Evolutionary conservation across 2,329 filamentous ascomycete species (phyloP), one percentile per base, ranked within the genome.

Genomic region (Calonectria naviculata): DNA sequence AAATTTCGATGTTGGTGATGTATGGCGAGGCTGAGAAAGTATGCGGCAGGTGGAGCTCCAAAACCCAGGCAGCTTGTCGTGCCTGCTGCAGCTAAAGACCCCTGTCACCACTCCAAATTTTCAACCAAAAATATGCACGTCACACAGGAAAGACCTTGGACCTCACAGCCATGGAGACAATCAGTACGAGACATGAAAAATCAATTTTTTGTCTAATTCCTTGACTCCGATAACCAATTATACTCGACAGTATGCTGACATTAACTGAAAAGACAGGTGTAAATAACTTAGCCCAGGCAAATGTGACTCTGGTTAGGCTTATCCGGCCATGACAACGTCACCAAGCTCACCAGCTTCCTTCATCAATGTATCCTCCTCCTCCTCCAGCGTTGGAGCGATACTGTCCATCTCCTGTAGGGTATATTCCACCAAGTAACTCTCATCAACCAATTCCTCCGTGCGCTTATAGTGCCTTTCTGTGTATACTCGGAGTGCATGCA

Each of bases 401-500:
- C 88, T 93, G 80, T 97, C 95, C 95, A 98, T 98, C 85, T 98
- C 94, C 79, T 92, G 90, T 73, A 98, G 86, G 73, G 96, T 97
- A 88, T 97, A 98, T 83, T 98, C 95, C 46, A 98, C 90, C 78
- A 99, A 84, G 84, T 95, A 98, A 80, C 95, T 97, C 86, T 98
- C 97, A 81, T 98, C 96, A 46, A 95, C 91, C 77, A 98, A 85
- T 79, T 97, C 96, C 81, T 98, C 95, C 76, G 97, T 89, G 66
- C 96, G 89, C 82, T 93, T 93, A 83, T 97, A 98, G 82, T 99
- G 97, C 74, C 95, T 90, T 83, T 98, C 95, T 0, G 95, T 98
- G 81, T 99, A 98, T 19, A 93, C 94, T 76, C 91, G 92, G 70
- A 99, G 87, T n/a, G 93, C 96, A 76, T 96, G 93, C 44, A 98